Conservation (phyloP, 2,329 filamentous ascomycete species). For the Dactylonectria macrodidyma region DNA sequence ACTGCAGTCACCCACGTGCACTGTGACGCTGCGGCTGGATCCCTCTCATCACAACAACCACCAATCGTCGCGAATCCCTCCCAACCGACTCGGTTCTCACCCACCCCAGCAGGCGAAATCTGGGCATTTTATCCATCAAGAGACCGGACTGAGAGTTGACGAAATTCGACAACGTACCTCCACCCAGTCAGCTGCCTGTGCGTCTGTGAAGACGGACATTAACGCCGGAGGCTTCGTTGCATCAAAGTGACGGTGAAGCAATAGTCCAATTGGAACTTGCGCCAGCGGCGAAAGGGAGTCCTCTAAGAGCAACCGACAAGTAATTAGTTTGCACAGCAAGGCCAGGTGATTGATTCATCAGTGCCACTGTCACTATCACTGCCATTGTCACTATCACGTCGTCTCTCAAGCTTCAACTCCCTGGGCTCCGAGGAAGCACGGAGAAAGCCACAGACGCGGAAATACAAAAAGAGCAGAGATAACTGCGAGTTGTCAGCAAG, state of each 20-base stretch:
- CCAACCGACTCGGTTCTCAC: conserved; percentile 42
- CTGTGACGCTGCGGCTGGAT: conserved; percentile 42
- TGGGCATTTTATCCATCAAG: neutral
- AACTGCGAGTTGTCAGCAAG: conserved; percentile 7
- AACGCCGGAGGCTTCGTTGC: neutral
- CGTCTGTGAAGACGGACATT: neutral
- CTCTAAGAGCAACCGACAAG: conserved; percentile 3
- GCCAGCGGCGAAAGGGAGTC: conserved; percentile 19
- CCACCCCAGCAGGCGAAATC: conserved; percentile 3
- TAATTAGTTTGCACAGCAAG: neutral
- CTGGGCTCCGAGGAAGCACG: conserved; percentile 28
- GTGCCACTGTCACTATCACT: conserved; percentile 6
- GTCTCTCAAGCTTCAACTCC: neutral
- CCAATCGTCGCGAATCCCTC: conserved; percentile 46
- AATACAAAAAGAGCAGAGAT: conserved; percentile 1
- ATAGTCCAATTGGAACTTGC: conserved; percentile 27
- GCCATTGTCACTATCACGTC: neutral
- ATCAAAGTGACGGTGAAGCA: conserved; percentile 28
- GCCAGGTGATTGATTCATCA: conserved; percentile 21
- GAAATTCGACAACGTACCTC: conserved; percentile 20
- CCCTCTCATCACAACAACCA: conserved; percentile 43
- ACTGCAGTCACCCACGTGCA: conserved; percentile 43
- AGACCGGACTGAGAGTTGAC: conserved; percentile 4
- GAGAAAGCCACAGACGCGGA: neutral
- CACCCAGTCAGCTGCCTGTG: conserved; percentile 4